phyloP scores from a whole-genome alignment of 2,329 filamentous ascomycete species.

The Talaromyces pinophilus region DNA sequence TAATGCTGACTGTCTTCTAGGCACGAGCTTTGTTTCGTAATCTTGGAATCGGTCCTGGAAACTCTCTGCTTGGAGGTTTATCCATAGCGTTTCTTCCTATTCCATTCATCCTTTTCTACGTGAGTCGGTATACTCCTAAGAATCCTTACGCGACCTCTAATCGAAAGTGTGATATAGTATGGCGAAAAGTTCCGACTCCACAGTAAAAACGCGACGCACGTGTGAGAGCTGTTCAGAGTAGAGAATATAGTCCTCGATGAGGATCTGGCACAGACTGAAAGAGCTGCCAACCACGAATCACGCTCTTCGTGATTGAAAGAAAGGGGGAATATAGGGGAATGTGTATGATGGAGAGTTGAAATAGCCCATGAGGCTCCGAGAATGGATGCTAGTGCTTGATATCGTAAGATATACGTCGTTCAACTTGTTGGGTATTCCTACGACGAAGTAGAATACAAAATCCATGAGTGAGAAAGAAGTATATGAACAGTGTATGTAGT shows the following conservation, averaged over 20 bases:
- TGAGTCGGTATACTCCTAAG: neutral
- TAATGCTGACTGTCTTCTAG: neutral
- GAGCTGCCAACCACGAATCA: neutral
- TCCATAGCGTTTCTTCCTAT: constrained; percentile 8
- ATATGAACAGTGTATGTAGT: neutral
- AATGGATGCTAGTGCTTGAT: neutral
- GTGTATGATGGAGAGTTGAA: neutral
- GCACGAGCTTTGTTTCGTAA: constrained; percentile 13
- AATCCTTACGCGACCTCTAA: neutral
- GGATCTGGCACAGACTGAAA: neutral
- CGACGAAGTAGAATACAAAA: neutral
- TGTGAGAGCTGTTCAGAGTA: neutral
- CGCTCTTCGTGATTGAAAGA: neutral
- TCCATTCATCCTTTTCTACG: constrained; percentile 15
- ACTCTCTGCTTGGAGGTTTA: constrained; percentile 14
- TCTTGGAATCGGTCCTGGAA: constrained; percentile 12
- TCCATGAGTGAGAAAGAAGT: neutral
- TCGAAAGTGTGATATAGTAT: neutral
- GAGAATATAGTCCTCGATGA: neutral
- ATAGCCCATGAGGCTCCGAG: neutral
- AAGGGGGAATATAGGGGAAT: neutral
- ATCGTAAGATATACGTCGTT: neutral
- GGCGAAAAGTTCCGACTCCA: constrained; percentile 4
- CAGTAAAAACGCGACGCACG: constrained; percentile 14
- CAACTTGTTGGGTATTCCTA: neutral